Percentiles rank a stretch among this genome's conserved stretches.
Conservation (phyloP, 1,284 basidiomycete species). For the Sporisorium sorghi region DNA sequence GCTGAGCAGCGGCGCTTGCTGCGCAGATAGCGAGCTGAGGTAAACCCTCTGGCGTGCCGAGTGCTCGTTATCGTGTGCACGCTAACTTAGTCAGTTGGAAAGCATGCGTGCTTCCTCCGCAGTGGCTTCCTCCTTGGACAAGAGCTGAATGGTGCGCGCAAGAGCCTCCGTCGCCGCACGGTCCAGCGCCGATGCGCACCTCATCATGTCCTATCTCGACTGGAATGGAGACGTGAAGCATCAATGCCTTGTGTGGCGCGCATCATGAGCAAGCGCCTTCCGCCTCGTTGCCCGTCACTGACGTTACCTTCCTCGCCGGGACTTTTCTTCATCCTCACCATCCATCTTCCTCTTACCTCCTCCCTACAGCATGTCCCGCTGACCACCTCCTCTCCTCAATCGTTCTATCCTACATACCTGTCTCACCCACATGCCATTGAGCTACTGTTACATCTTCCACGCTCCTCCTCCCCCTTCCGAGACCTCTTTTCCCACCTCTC, state of each 20-base stretch:
- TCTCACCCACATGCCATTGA: constrained; percentile 31
- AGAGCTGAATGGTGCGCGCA: too few species aligned
- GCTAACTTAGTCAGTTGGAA: neutral
- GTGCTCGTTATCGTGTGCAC: neutral
- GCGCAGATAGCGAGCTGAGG: neutral
- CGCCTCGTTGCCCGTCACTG: too few species aligned
- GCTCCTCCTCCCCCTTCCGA: constrained; percentile 20
- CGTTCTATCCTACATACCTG: neutral
- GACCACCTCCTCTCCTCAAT: neutral
- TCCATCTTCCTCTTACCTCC: neutral
- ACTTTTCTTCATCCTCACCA: neutral
- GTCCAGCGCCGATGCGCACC: neutral
- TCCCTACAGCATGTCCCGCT: neutral
- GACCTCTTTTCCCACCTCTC: neutral
- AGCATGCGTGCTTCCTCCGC: neutral
- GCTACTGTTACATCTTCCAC: constrained; percentile 35
- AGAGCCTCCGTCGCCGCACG: neutral
- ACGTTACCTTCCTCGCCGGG: too few species aligned
- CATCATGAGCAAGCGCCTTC: neutral
- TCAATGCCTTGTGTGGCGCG: too few species aligned
- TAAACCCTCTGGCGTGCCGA: constrained; percentile 1
- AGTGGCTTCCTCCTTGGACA: neutral
- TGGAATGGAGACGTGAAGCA: neutral
- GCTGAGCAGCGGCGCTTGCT: neutral
- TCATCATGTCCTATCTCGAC: neutral